Evolutionary conservation across 371 early-diverging fungal species (phyloP), one percentile per base, ranked within the genome.

Genomic region (Saksenaea vasiformis): DNA sequence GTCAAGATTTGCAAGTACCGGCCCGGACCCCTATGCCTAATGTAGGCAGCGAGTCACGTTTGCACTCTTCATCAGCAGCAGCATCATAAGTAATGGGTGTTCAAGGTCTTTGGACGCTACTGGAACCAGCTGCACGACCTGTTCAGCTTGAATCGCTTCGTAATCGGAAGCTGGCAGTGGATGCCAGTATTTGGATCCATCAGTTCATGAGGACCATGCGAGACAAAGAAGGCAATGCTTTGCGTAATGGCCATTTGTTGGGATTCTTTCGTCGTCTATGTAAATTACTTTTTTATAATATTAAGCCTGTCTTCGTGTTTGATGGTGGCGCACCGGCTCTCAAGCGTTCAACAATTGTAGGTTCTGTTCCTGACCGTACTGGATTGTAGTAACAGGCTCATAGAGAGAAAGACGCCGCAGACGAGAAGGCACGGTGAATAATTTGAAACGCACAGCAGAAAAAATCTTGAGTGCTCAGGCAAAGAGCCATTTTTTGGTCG

Each of bases 161-260:
- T 8, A 86, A 90, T 66, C 88, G 90, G 60, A 76, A 82, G 47
- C 76, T 98, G 54, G 97, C 97, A 2, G 86, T 98, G 14, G 97
- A 98, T 85, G 98, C 98, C 11, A 91, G 91, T 59, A 97, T 98
- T 51, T 98, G 99, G 99, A 85, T 97, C 34, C 91, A 97, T 72
- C 98, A 97, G 79, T 96, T 97, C 68, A 74, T 96, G 60, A 92
- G 93, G 60, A 95, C 95, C 3, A 93, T 97, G 91, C 88, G 91
- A 24, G 95, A 95, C 79, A 84, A 80, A 37, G 89, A 93, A 47
- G 98, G 97, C 11, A 87, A 94, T 64, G 84, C 88, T 14, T 61
- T 97, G 38, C 77, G 78, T 19, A 91, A 93, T 69, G 94, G 93
- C 0, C 96, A 96, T 67, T 74, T 97, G 13, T 70, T 94, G n/a